Evolutionary conservation across 345 rosid species (phyloP), one percentile per base, ranked within the genome.

Genomic region (Hevea brasiliensis): DNA sequence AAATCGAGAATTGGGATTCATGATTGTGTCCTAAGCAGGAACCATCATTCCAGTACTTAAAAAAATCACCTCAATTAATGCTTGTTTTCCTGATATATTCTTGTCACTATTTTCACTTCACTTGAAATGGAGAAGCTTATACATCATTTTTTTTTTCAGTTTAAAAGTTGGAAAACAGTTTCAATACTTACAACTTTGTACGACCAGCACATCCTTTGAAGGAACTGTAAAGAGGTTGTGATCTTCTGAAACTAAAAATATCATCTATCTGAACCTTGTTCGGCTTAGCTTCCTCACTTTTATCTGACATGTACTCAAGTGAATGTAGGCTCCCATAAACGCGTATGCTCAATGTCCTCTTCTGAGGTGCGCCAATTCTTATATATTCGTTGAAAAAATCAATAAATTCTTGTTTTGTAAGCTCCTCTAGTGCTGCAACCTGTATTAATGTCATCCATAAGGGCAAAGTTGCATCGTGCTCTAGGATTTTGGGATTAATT

Each of bases 191-290:
- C 80, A 87, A 78, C 74, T 84, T 85, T 70, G 75, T 74, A 40
- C 77, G 85, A 64, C 82, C 85, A 71, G 81, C 73, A 24, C 87
- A 92, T 71, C 91, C 86, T 75, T 72, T 88, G 74, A 90, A 87
- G 57, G 97, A 92, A 48, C 90, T 88, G 60, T 92, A 87, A 68
- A 92, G 98, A 71, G 97, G 85, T 24, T 79, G 92, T 0, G 95
- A 88, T 71, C 90, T 90, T 79, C 89, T 88, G 81, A 94, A 94
- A 79, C 87, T 67, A 63, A 87, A 86, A 69, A 90, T 83, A 69
- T 90, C 90, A 18, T 87, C 79, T 21, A 90, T 85, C 27, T 81
- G 77, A 35, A 79, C 77, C 0, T 82, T 74, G 51, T 83, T 74
- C 15, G 85, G 77, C 44, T 75, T 76, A 50, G 71, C 67, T 26